Evolutionary conservation across 2,329 filamentous ascomycete genomes (phyloP), one percentile per base, ranked within the genome.

Genomic region (Cytospora piceae): DNA sequence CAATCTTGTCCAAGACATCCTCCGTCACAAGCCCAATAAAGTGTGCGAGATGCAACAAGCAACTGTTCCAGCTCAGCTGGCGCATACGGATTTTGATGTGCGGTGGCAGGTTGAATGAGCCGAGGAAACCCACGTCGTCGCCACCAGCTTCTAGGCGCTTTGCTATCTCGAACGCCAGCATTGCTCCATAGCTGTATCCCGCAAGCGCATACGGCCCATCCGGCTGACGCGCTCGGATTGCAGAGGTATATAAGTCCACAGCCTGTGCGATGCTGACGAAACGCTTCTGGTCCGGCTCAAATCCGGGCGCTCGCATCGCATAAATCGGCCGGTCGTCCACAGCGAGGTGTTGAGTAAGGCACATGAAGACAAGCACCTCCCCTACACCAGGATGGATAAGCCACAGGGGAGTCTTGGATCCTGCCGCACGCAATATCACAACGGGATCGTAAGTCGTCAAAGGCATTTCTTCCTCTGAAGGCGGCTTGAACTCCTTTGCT

Each of bases 131-230:
- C 1, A 85, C 80, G 37, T 71, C 69, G 2, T 78, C 74, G 0
- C 76, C 77, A 4, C 4, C 64, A 0, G 34, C 49, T 51, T 84
- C 77, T 12, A 85, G 75, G 1, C 67, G 37, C 71, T 85, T 85
- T 15, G 77, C 74, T 0, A 82, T 71, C 70, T 85, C 83, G 65
- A 85, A 86, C 0, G 82, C 80, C 0, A 85, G 65, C 71, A 83
- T 83, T 0, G 75, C 69, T 1, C 84, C 83, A 69, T 80, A 85
- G 6, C 76, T 80, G 69, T 85, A 86, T 0, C 84, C 83, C 0
- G 80, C 80, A 0, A 86, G 70, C 0, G 80, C 80, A 67, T 86
- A 86, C 0, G 83, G 83, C 0, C 84, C 83, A 0, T 72, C 17
- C 0, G 83, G 82, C 65, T 86, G 83, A 0, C 64, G 66, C 4